Evolutionary conservation across 164 flowering plant species (phyloP).

Genomic region (Tinospora cordifolia): DNA sequence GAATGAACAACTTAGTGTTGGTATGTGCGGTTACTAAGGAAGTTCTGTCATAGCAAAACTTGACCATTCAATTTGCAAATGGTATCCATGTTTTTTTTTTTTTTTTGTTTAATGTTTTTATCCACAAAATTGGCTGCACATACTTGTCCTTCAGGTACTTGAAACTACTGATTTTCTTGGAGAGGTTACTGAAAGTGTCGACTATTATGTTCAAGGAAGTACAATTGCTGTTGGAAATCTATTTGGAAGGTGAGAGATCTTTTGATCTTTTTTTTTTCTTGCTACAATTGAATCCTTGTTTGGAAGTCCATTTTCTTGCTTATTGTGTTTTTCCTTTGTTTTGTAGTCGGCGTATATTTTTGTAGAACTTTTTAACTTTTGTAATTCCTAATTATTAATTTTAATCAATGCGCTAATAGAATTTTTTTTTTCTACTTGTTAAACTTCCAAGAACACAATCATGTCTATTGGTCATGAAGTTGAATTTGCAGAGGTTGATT

Average conservation of each 20-base stretch:
- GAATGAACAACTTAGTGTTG: not conserved
- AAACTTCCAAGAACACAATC: not conserved
- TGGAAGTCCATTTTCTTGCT: not conserved
- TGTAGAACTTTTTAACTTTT: not conserved
- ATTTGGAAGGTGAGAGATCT: slow-evolving; percentile 72
- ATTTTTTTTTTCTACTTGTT: not conserved
- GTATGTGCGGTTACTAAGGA: not conserved
- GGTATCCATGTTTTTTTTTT: no score
- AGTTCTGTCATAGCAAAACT: not conserved
- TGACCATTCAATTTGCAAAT: not conserved
- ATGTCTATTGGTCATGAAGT: not conserved
- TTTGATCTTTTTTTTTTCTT: not conserved
- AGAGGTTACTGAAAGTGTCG: slow-evolving; percentile 96
- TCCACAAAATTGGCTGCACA: not conserved
- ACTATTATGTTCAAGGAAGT: slow-evolving; percentile 87
- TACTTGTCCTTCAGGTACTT: slow-evolving; percentile 51
- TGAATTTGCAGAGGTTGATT: not conserved
- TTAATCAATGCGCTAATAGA: not conserved
- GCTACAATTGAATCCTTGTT: not conserved
- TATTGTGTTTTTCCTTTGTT: not conserved
- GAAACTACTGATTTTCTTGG: slow-evolving; percentile 88
- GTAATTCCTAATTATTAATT: not conserved
- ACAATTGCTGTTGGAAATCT: slow-evolving; percentile 93
- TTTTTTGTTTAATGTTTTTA: not conserved
- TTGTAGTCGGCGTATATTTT: not conserved